Conservation (phyloP, 1,284 basidiomycete genomes). For the Sporisorium sorghi region DNA sequence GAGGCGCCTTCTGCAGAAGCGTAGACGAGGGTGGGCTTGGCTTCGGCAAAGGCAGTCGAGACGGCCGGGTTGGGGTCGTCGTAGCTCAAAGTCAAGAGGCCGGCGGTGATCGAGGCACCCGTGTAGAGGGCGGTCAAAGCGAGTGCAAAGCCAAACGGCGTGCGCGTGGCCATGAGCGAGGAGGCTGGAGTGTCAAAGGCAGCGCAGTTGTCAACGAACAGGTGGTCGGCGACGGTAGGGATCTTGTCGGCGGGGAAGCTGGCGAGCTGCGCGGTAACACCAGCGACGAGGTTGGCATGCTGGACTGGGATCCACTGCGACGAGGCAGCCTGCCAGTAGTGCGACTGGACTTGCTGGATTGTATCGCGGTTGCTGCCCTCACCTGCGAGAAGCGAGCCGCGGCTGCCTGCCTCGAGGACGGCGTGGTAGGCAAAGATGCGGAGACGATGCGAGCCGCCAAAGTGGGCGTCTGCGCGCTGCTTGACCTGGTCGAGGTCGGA, state of each 20-base stretch:
- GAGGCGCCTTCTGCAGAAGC: constrained; percentile 49
- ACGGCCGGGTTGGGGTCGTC: constrained; percentile 43
- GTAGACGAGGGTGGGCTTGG: constrained; percentile 58
- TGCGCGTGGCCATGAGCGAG: constrained; percentile 36
- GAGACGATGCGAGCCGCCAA: constrained; percentile 39
- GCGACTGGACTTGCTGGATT: constrained; percentile 46
- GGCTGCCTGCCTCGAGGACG: constrained; percentile 39
- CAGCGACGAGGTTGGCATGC: constrained; percentile 53
- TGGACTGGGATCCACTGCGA: constrained; percentile 52
- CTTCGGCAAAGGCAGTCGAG: constrained; percentile 18
- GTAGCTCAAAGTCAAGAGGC: constrained; percentile 36
- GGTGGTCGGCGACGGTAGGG: constrained; percentile 44
- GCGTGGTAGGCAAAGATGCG: constrained; percentile 43
- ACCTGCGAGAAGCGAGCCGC: constrained; percentile 14
- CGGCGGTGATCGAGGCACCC: constrained; percentile 56
- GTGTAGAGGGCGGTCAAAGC: constrained; percentile 63
- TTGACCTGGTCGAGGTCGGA: constrained; percentile 33
- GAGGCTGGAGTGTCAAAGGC: constrained; percentile 29
- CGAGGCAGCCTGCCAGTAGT: constrained; percentile 50
- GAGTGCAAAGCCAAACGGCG: constrained; percentile 55
- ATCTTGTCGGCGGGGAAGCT: constrained; percentile 63
- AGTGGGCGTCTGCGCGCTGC: constrained; percentile 14
- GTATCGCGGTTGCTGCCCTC: constrained; percentile 23
- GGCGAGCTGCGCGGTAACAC: constrained; percentile 58
- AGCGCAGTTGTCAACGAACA: constrained; percentile 49